Evolutionary conservation across 1,139 yeast genomes (phyloP).

Genomic region (Hemisphaericaspora lyxosophila): DNA sequence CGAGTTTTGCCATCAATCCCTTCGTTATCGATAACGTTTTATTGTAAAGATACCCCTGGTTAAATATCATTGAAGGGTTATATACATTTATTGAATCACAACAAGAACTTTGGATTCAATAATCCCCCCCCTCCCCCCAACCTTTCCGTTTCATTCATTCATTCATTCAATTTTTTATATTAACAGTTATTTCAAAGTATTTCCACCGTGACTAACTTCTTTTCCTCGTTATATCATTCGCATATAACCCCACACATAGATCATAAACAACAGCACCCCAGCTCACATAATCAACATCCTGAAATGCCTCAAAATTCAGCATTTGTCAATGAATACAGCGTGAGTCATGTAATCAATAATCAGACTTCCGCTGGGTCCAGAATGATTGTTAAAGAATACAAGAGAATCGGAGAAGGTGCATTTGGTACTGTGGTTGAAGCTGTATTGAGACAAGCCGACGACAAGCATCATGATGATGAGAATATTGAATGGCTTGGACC

Average conservation of each 20-base stretch:
- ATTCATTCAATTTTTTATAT: not conserved
- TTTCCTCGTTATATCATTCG: constrained; percentile 3
- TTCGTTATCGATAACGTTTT: too few species aligned
- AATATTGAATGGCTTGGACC: constrained; percentile 66
- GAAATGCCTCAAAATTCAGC: constrained; percentile 14
- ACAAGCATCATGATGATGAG: not conserved
- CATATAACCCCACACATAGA: not conserved
- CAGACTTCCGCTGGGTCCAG: constrained; percentile 50
- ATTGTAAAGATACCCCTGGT: too few species aligned
- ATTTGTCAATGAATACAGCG: constrained; percentile 14
- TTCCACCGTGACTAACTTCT: constrained; percentile 4
- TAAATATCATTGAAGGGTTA: too few species aligned
- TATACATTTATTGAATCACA: too few species aligned
- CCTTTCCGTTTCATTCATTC: not conserved
- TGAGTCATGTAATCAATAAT: constrained; percentile 59
- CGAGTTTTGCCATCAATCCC: too few species aligned
- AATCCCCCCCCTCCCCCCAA: too few species aligned
- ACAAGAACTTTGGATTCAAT: too few species aligned
- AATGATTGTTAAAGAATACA: constrained; percentile 70
- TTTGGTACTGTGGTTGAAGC: constrained; percentile 84
- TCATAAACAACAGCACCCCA: not conserved
- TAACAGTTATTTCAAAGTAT: not conserved
- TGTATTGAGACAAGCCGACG: constrained; percentile 38
- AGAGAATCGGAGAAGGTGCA: constrained; percentile 80
- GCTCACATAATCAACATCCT: not conserved